Evolutionary conservation across 176 grass and related monocot species (phyloP).

Genomic region (Otatea glauca): DNA sequence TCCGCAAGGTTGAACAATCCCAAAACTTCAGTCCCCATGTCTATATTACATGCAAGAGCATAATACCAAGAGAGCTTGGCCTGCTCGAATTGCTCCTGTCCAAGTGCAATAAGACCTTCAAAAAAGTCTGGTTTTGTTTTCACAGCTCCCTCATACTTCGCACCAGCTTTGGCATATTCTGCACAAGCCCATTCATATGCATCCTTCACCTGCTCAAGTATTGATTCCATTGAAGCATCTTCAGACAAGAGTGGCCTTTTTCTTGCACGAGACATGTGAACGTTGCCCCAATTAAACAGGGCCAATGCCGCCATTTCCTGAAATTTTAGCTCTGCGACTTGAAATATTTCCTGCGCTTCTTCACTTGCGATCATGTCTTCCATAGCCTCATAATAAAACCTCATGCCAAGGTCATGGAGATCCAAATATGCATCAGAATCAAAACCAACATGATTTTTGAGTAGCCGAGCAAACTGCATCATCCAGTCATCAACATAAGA

Average conservation of each 20-base stretch:
- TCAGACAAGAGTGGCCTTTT: slow-evolving; percentile 64
- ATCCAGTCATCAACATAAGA: slow-evolving; percentile 61
- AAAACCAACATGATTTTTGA: slow-evolving; percentile 69
- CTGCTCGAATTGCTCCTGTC: slow-evolving; percentile 72
- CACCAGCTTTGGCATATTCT: slow-evolving; percentile 65
- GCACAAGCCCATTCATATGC: slow-evolving; percentile 62
- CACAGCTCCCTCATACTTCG: slow-evolving; percentile 59
- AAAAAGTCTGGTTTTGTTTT: slow-evolving; percentile 71
- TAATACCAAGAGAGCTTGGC: slow-evolving; percentile 80
- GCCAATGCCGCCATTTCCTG: slow-evolving; percentile 74
- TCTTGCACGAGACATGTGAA: slow-evolving; percentile 74
- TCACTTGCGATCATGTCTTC: slow-evolving; percentile 69
- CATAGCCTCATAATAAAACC: slow-evolving; percentile 70
- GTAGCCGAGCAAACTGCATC: slow-evolving; percentile 58
- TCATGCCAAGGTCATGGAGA: slow-evolving; percentile 67
- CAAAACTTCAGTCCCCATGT: slow-evolving; percentile 54
- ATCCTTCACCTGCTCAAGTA: slow-evolving; percentile 50
- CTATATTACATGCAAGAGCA: slow-evolving; percentile 50
- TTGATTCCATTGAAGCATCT: slow-evolving; percentile 54
- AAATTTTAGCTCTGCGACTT: slow-evolving; percentile 66
- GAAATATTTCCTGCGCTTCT: slow-evolving; percentile 70
- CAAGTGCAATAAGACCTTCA: slow-evolving; percentile 65
- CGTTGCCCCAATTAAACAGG: slow-evolving; percentile 79
- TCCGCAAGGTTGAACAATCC: slow-evolving; percentile 71
- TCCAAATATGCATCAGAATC: slow-evolving; percentile 67